These are phyloP conservation scores for Sporothrix protearum DNA, from an alignment of 2,329 filamentous ascomycete genomes.

Conservation along the genomic window DNA sequence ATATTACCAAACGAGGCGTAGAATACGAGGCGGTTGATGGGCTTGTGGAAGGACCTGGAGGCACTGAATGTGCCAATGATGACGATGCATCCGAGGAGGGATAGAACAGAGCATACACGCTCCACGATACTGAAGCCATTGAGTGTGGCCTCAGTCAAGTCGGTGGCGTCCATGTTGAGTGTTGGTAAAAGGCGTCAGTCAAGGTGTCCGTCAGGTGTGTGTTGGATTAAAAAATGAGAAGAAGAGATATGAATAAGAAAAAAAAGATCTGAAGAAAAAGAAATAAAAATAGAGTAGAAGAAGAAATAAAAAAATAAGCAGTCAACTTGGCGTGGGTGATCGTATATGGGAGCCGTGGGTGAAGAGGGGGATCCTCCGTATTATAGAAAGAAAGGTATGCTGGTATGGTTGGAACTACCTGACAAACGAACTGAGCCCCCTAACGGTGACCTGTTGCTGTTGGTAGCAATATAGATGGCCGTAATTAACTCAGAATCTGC, in stretches of 20 bases:
- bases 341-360: not conserved
- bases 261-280: not conserved
- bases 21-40: conserved; percentile 83
- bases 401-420: not conserved
- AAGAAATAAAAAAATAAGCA: not conserved
- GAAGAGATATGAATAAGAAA: not conserved
- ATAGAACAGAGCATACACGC: conserved; percentile 66
- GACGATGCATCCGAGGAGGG: conserved; percentile 65
- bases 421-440: not conserved
- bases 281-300: not conserved
- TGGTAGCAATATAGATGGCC: not conserved
- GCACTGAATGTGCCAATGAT: conserved; percentile 67
- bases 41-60: conserved; percentile 72
- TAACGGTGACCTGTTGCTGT: not conserved
- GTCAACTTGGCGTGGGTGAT: not conserved
- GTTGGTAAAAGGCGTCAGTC: not conserved
- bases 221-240: not conserved
- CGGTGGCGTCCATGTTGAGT: conserved; percentile 24
- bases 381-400: not conserved
- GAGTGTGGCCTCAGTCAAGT: conserved; percentile 40
- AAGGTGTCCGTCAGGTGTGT: not conserved
- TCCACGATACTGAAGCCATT: conserved; percentile 60
- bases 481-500: not conserved
- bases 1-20: conserved; percentile 81
- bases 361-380: conserved; percentile 10